These are phyloP conservation scores for Pichia scutulata DNA, from an alignment of 805 yeast species.

Conservation along the genomic window DNA sequence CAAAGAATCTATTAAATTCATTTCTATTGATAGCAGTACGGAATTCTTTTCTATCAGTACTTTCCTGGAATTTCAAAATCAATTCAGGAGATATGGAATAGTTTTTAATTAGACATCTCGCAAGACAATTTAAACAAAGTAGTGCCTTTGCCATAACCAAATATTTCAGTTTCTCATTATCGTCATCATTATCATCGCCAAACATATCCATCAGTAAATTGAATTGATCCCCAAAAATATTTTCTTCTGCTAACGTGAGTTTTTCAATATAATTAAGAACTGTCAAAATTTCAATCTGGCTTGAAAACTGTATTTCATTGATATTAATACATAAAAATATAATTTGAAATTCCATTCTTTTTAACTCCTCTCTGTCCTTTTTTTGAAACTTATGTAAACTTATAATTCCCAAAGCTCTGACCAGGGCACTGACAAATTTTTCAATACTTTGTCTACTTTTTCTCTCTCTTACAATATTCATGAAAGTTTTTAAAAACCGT, in stretches of 20 bases:
- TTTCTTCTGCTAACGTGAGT: slow-evolving; percentile 34
- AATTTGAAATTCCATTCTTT: slow-evolving; percentile 22
- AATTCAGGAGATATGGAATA: slow-evolving; percentile 17
- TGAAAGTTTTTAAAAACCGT: slow-evolving; percentile 33
- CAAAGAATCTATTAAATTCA: slow-evolving; percentile 2
- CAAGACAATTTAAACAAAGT: slow-evolving; percentile 13
- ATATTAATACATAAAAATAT: slow-evolving; percentile 34
- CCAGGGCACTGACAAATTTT: slow-evolving; percentile 32
- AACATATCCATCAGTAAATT: slow-evolving; percentile 10
- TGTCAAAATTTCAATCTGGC: slow-evolving; percentile 45
- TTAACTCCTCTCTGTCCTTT: slow-evolving; percentile 3
- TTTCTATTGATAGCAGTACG: not conserved
- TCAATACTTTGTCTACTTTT: slow-evolving; percentile 30
- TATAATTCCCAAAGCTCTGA: slow-evolving; percentile 25
- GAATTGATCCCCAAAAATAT: slow-evolving; percentile 18
- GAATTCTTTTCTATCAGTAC: slow-evolving; percentile 15
- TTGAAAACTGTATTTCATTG: slow-evolving; percentile 30
- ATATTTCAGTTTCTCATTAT: slow-evolving; percentile 6
- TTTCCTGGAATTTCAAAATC: slow-evolving; percentile 19
- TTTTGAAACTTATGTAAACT: slow-evolving; percentile 12
- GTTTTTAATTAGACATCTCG: slow-evolving; percentile 9
- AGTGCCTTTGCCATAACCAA: slow-evolving; percentile 14
- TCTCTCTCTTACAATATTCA: slow-evolving; percentile 34
- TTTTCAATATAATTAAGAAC: slow-evolving; percentile 39
- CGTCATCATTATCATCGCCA: slow-evolving; percentile 13